Evolutionary conservation across 441 rosid genomes (phyloP).

Genomic region (Capsella rubella): DNA sequence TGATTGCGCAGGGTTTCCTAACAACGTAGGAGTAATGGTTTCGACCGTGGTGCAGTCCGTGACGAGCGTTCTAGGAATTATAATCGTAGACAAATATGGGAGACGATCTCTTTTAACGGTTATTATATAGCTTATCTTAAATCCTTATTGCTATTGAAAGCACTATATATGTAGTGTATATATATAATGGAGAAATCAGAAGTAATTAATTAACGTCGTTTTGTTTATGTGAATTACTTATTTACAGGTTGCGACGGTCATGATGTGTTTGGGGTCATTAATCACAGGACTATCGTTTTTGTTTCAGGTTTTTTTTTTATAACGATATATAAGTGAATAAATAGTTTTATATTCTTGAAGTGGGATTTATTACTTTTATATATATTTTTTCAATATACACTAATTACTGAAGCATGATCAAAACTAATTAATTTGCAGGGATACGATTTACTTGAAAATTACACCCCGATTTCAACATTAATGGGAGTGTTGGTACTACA

Average conservation of each 20-base stretch:
- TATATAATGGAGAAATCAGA: not conserved
- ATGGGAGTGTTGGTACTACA: constrained; percentile 47
- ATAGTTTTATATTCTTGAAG: too few relatives aligned
- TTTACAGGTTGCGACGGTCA: constrained; percentile 54
- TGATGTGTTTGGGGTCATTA: constrained; percentile 53
- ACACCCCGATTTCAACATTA: constrained; percentile 53
- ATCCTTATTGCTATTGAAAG: not conserved
- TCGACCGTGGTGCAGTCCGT: constrained; percentile 20
- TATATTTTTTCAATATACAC: not conserved
- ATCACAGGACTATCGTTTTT: constrained; percentile 58
- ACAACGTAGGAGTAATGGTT: constrained; percentile 47
- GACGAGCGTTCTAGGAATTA: constrained; percentile 37
- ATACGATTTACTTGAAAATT: constrained; percentile 35
- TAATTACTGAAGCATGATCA: not conserved
- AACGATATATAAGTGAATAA: not conserved
- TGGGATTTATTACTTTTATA: not conserved
- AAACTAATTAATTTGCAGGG: constrained; percentile 47
- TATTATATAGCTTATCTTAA: not conserved
- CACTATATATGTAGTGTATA: not conserved
- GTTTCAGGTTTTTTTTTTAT: constrained; percentile 50
- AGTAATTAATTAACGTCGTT: not conserved
- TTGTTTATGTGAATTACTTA: not conserved
- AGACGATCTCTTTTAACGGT: constrained; percentile 64
- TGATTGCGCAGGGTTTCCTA: constrained; percentile 48
- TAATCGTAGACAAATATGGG: constrained; percentile 53